Conservation (phyloP, 2,329 filamentous ascomycete genomes). For the Paracoccidioides lutzii region DNA sequence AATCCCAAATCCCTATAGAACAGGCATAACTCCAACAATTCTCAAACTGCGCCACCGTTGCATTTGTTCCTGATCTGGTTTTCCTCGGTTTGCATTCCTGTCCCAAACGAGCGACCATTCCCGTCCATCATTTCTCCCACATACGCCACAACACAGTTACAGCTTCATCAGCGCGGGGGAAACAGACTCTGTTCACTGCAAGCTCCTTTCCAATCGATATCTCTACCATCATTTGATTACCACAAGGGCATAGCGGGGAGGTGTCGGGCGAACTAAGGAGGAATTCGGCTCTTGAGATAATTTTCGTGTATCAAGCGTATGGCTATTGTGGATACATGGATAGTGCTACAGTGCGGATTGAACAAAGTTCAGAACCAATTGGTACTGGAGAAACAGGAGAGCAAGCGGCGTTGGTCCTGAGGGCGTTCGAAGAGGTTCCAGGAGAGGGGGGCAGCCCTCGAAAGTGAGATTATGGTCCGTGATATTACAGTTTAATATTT, state of each 20-base stretch:
- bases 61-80: neutral
- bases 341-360: neutral
- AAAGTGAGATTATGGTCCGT: slow-evolving; percentile 1
- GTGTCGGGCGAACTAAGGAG: neutral
- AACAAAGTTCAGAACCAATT: neutral
- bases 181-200: neutral
- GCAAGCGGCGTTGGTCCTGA: neutral
- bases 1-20: neutral
- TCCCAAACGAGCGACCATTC: neutral
- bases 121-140: neutral
- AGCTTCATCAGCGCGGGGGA: neutral
- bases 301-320: neutral
- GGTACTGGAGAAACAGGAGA: neutral
- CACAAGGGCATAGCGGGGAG: neutral
- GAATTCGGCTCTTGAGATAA: neutral
- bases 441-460: neutral
- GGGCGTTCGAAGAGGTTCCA: neutral
- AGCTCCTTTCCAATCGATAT: neutral
- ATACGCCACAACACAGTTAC: neutral
- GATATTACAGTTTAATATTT: slow-evolving; percentile 4
- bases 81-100: neutral
- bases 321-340: slow-evolving; percentile 1
- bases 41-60: neutral
- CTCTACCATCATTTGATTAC: neutral
- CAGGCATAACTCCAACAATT: neutral